These are phyloP conservation scores for Rhodotorula kratochvilovae DNA, from an alignment of 768 basidiomycete species.

Conservation along the genomic window DNA sequence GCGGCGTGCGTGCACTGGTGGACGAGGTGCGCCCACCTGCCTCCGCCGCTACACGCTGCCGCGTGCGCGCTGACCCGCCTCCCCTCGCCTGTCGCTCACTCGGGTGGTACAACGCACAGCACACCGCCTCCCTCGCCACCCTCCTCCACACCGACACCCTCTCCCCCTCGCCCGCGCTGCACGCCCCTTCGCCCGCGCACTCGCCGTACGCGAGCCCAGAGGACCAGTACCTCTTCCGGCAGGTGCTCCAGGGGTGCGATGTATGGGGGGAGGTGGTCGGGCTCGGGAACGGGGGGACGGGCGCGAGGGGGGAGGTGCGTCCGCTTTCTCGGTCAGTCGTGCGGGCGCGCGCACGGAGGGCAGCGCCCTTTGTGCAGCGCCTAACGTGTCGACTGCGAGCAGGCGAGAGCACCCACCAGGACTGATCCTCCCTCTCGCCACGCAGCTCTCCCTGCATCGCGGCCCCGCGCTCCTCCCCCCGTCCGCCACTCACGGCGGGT, in stretches of 20 bases:
- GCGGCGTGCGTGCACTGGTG: not conserved
- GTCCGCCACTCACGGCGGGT: not conserved
- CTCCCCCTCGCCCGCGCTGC: conserved; percentile 4
- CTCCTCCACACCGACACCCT: conserved; percentile 25
- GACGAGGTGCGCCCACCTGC: not conserved
- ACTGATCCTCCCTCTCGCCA: not conserved
- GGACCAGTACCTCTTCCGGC: conserved; percentile 30
- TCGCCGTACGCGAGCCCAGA: not conserved
- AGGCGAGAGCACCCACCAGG: not conserved
- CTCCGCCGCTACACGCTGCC: not conserved
- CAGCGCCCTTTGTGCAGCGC: not conserved
- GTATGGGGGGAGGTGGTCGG: conserved; percentile 17
- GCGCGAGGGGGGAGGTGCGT: conserved; percentile 27
- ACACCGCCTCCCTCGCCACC: conserved; percentile 10
- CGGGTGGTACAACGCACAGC: not conserved
- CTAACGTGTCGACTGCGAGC: too few species aligned
- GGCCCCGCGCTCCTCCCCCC: not conserved
- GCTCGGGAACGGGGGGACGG: not conserved
- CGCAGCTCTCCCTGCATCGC: not conserved
- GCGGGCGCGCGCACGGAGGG: not conserved
- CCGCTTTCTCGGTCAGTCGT: not conserved
- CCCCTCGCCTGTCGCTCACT: not conserved
- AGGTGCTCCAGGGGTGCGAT: not conserved
- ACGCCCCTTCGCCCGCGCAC: not conserved
- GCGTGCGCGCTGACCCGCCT: not conserved